phyloP scores from a whole-genome alignment of 148 eudicot species.

The Nepenthes gracilis region DNA sequence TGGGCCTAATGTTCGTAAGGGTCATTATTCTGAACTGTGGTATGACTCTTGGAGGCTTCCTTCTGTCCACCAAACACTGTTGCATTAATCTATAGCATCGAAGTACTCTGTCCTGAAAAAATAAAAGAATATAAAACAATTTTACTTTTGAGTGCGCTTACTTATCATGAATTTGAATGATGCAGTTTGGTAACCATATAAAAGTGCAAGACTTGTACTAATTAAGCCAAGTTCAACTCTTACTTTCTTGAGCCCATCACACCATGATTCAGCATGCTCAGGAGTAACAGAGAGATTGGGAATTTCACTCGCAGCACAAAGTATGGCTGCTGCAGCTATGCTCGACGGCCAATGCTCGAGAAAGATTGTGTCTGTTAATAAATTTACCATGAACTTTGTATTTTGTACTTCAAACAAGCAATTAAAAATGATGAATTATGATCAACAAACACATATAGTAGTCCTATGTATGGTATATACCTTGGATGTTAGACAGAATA shows the following conservation, averaged over 20 bases:
- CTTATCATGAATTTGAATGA: too few species aligned
- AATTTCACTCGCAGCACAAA: constrained; percentile 71
- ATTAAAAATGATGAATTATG: neutral
- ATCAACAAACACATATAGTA: too few species aligned
- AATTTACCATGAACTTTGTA: neutral
- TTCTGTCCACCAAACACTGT: constrained; percentile 21
- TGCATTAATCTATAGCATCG: constrained; percentile 59
- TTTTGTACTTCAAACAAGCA: neutral
- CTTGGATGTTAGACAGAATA: constrained; percentile 57
- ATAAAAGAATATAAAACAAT: neutral
- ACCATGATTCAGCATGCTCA: constrained; percentile 72
- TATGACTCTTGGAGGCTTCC: constrained; percentile 33
- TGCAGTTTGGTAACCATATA: too few species aligned
- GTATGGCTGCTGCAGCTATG: constrained; percentile 76
- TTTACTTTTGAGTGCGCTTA: too few species aligned
- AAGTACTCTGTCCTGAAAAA: constrained; percentile 47
- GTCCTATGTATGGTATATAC: constrained; percentile 18
- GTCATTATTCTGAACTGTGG: constrained; percentile 60
- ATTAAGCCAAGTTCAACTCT: constrained; percentile 7
- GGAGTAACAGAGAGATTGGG: constrained; percentile 52
- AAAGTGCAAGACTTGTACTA: too few species aligned
- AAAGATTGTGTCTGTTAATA: constrained; percentile 46
- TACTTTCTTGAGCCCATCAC: constrained; percentile 82
- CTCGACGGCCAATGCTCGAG: constrained; percentile 79
- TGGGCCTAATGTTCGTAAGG: constrained; percentile 32